phyloP scores from a whole-genome alignment of 495 filamentous ascomycete species.

The Tuber calosporum region DNA sequence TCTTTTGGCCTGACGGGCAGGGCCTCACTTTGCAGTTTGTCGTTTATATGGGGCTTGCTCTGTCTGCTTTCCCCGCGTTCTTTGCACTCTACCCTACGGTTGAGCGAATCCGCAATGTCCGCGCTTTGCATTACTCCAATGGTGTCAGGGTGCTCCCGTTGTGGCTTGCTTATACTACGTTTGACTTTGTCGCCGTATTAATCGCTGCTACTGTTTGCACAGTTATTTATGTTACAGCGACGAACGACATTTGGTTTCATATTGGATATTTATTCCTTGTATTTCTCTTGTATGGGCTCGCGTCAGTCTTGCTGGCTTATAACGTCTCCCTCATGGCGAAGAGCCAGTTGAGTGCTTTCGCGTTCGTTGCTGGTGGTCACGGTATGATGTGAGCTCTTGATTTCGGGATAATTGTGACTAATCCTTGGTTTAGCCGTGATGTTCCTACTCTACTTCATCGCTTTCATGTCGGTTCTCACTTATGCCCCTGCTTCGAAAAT shows the following conservation, averaged over 20 bases:
- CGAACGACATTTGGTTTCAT: constrained; percentile 61
- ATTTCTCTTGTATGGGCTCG: constrained; percentile 66
- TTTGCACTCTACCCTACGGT: constrained; percentile 78
- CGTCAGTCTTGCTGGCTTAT: constrained; percentile 64
- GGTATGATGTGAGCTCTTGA: constrained; percentile 64
- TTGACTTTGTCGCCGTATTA: constrained; percentile 68
- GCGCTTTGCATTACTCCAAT: constrained; percentile 80
- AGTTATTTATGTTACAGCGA: constrained; percentile 55
- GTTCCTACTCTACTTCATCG: constrained; percentile 72
- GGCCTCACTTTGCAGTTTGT: constrained; percentile 72
- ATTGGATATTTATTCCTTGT: constrained; percentile 69
- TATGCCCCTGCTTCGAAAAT: constrained; percentile 57
- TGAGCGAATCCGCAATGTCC: constrained; percentile 67
- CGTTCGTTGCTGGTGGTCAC: constrained; percentile 66
- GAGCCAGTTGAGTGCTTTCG: constrained; percentile 66
- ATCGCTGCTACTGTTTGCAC: constrained; percentile 53
- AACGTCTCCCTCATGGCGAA: constrained; percentile 61
- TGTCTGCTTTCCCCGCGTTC: constrained; percentile 71
- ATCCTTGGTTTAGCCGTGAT: constrained; percentile 46
- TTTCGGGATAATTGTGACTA: constrained; percentile 40
- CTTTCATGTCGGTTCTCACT: constrained; percentile 60
- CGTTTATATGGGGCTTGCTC: constrained; percentile 56
- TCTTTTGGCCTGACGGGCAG: constrained; percentile 54
- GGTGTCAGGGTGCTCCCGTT: constrained; percentile 64
- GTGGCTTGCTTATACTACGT: constrained; percentile 69